Evolutionary conservation across 805 yeast genomes (phyloP).

Genomic region (Metschnikowia drakensbergensis): DNA sequence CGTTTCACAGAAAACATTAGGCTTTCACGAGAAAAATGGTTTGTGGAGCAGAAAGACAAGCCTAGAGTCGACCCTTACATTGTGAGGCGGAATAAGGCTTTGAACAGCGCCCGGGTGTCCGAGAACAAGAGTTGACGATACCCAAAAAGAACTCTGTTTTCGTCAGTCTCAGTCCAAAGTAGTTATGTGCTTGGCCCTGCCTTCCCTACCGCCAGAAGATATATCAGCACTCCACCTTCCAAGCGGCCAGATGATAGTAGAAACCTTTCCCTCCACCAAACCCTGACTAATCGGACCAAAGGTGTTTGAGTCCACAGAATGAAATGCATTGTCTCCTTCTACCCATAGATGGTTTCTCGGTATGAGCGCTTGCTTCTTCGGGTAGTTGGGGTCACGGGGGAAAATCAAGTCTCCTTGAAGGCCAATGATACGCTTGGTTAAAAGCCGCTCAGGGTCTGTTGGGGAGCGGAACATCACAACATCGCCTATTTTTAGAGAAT

Average conservation of each 20-base stretch:
- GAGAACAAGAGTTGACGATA: neutral
- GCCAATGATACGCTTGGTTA: slow-evolving; percentile 78
- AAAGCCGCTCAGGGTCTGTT: slow-evolving; percentile 65
- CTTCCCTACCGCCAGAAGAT: slow-evolving; percentile 14
- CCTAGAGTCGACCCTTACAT: slow-evolving; percentile 12
- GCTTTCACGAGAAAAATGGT: slow-evolving; percentile 4
- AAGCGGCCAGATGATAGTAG: slow-evolving; percentile 65
- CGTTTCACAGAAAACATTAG: slow-evolving; percentile 14
- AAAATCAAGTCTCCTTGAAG: slow-evolving; percentile 64
- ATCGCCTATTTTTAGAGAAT: slow-evolving; percentile 56
- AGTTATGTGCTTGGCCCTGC: slow-evolving; percentile 1
- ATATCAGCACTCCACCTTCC: slow-evolving; percentile 27
- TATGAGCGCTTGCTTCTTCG: slow-evolving; percentile 53
- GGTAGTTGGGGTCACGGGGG: slow-evolving; percentile 61
- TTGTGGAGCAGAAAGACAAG: neutral
- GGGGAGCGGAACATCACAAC: slow-evolving; percentile 79
- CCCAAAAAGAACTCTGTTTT: neutral
- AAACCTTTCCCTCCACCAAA: slow-evolving; percentile 72
- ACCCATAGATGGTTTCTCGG: slow-evolving; percentile 90
- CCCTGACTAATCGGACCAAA: slow-evolving; percentile 89
- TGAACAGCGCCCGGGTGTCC: neutral
- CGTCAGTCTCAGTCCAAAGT: neutral
- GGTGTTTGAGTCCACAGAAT: slow-evolving; percentile 77
- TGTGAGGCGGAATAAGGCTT: slow-evolving; percentile 1
- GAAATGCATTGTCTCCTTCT: slow-evolving; percentile 82